Evolutionary conservation across 495 filamentous ascomycete genomes (phyloP).

Genomic region (Rusavskia elegans): DNA sequence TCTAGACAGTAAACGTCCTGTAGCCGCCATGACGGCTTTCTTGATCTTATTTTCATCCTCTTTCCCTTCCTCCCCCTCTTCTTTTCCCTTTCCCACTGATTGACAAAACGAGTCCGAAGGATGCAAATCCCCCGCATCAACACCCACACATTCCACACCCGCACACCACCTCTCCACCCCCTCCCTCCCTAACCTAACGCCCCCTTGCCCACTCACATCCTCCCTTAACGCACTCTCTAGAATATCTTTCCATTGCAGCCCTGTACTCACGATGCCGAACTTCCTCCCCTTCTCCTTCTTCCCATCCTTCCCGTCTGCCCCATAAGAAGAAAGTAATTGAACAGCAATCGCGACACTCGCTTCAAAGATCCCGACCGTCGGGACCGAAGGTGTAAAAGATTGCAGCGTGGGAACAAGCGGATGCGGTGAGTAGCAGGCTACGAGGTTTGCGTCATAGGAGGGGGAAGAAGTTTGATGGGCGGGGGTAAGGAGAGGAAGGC

Average conservation of each 20-base stretch:
- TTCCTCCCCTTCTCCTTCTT: conserved; percentile 27
- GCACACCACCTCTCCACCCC: conserved; percentile 31
- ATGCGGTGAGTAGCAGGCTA: conserved; percentile 84
- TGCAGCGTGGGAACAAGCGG: conserved; percentile 52
- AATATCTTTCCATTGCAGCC: conserved; percentile 63
- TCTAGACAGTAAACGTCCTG: conserved; percentile 40
- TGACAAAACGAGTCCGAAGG: no score
- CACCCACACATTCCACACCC: conserved; percentile 69
- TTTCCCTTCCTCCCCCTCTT: conserved; percentile 34
- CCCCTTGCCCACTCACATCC: conserved; percentile 19
- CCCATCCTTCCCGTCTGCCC: conserved; percentile 1
- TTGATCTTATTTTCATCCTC: conserved; percentile 46
- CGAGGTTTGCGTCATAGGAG: conserved; percentile 57
- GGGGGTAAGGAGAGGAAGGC: conserved; percentile 32
- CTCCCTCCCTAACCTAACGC: conserved; percentile 31
- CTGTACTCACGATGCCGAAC: conserved; percentile 87
- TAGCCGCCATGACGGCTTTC: conserved; percentile 50
- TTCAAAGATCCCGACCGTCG: conserved; percentile 68
- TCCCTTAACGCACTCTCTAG: conserved; percentile 17
- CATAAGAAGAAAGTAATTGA: conserved; percentile 11
- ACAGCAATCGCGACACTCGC: conserved; percentile 42
- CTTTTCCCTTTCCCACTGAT: no score
- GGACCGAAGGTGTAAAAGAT: not conserved
- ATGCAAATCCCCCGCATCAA: conserved; percentile 73
- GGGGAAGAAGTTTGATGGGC: conserved; percentile 26